Evolutionary conservation across 2,329 filamentous ascomycete species (phyloP).

Genomic region (Fusarium musae): DNA sequence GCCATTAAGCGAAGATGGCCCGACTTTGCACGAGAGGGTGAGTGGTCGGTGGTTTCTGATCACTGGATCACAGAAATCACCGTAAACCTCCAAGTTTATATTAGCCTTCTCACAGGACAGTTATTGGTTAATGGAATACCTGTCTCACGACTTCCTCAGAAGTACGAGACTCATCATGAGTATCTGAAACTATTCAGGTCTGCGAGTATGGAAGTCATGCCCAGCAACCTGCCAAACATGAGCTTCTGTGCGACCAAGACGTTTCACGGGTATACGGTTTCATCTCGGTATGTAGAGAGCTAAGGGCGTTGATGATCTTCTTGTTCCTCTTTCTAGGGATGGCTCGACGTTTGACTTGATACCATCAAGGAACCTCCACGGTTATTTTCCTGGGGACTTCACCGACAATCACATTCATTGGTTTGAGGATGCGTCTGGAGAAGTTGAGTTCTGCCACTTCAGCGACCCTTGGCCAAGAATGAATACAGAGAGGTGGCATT

Average conservation of each 20-base stretch:
- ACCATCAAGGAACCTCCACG: slow-evolving; percentile 45
- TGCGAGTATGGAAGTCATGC: slow-evolving; percentile 30
- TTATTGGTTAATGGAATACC: slow-evolving; percentile 20
- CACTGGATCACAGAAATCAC: slow-evolving; percentile 26
- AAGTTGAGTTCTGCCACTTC: slow-evolving; percentile 49
- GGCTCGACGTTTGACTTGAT: slow-evolving; percentile 46
- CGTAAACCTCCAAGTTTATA: background rate
- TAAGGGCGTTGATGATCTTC: slow-evolving; percentile 47
- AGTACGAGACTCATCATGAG: slow-evolving; percentile 5
- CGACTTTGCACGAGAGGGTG: background rate
- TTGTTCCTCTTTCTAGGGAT: slow-evolving; percentile 45
- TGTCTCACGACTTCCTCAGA: slow-evolving; percentile 13
- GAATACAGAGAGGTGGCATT: slow-evolving; percentile 31
- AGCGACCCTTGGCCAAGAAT: slow-evolving; percentile 42
- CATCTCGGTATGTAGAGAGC: slow-evolving; percentile 47
- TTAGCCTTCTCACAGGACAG: slow-evolving; percentile 25
- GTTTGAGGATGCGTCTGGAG: slow-evolving; percentile 49
- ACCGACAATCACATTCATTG: slow-evolving; percentile 58
- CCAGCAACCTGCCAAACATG: slow-evolving; percentile 46
- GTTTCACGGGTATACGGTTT: slow-evolving; percentile 34
- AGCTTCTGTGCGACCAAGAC: slow-evolving; percentile 52
- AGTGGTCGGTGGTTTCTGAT: slow-evolving; percentile 5
- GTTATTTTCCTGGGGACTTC: slow-evolving; percentile 51
- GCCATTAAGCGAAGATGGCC: slow-evolving; percentile 36
- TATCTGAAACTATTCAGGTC: slow-evolving; percentile 30